Conservation (phyloP, 495 filamentous ascomycete genomes). For the Amphirosellinia nigrospora region DNA sequence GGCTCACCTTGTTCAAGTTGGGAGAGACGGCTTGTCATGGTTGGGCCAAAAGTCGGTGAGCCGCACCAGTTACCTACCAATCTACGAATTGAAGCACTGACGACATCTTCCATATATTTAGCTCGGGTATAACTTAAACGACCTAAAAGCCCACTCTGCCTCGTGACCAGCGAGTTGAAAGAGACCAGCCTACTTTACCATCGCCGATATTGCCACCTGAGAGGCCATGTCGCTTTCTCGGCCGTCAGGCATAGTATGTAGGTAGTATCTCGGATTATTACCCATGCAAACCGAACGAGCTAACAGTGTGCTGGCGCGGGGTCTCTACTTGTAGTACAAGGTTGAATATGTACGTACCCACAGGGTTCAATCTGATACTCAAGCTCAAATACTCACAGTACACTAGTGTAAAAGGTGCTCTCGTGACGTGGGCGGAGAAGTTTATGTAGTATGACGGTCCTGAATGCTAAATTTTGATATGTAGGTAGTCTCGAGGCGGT, state of each 20-base stretch:
- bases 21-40: slow-evolving; percentile 24
- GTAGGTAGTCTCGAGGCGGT: not conserved
- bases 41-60: slow-evolving; percentile 44
- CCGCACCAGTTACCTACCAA: slow-evolving; percentile 24
- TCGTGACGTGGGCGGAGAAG: not conserved
- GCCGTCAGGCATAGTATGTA: not conserved
- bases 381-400: not conserved
- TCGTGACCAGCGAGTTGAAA: not conserved
- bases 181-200: slow-evolving; percentile 1
- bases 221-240: slow-evolving; percentile 17
- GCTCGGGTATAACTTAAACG: not conserved
- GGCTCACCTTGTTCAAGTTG: slow-evolving; percentile 27
- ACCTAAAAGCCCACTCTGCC: not conserved
- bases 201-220: slow-evolving; percentile 30
- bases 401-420: not conserved
- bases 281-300: slow-evolving; percentile 10
- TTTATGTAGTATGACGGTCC: not conserved
- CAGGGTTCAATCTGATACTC: not conserved
- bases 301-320: slow-evolving; percentile 8
- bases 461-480: not conserved
- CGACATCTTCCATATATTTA: slow-evolving; percentile 5
- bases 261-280: slow-evolving; percentile 1
- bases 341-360: not conserved
- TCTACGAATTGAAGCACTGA: not conserved
- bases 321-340: not conserved